Evolutionary conservation across 1,284 basidiomycete species (phyloP), one percentile per base, ranked within the genome.

Genomic region (Melampsora occidentalis): DNA sequence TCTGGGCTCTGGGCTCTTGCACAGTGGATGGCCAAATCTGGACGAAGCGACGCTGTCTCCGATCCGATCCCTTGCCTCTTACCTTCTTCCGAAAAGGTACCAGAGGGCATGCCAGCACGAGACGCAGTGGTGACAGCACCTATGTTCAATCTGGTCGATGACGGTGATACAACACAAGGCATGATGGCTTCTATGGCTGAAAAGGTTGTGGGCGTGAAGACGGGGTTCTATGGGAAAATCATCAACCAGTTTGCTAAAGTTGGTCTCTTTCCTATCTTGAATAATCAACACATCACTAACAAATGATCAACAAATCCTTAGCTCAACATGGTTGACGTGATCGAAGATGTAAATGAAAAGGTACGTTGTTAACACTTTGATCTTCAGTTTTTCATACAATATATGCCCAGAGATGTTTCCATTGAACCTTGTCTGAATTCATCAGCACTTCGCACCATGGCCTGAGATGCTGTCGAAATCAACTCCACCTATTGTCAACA

Each of bases 381-480:
- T 59, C 18, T 59, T 59, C 22, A 6, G 22, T 59, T 59, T 59
- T 59, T 4, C 5, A 2, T 28, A 6, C 18, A 59, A 6, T 48
- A 10, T 31, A 10, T 20, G 33, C 22, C 20, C 16, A 12, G 10
- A 25, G 39, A 22, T 22, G 2, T 22, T 31, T 3, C 49, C 20
- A 39, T 49, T 28, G 20, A 39, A 22, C 42, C 22, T 67, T 14
- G 2, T 22, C 18, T 61, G 22, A 69, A 77, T 51, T 46, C 42
- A 68, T 42, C 39, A 78, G 79, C 93, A 95, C 81, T 90, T 94
- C 61, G 86, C 88, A 78, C 89, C 88, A 5, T 96, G 93, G 93
- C 90, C 89, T 1, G 87, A 91, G 79, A 93, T 96, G 91, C 86
- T 93, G 77, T 85, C 85, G 22, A 87, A 85, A 67, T 90, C 91